phyloP scores from a whole-genome alignment of 2,329 filamentous ascomycete species.

The Aureobasidium sp. region DNA sequence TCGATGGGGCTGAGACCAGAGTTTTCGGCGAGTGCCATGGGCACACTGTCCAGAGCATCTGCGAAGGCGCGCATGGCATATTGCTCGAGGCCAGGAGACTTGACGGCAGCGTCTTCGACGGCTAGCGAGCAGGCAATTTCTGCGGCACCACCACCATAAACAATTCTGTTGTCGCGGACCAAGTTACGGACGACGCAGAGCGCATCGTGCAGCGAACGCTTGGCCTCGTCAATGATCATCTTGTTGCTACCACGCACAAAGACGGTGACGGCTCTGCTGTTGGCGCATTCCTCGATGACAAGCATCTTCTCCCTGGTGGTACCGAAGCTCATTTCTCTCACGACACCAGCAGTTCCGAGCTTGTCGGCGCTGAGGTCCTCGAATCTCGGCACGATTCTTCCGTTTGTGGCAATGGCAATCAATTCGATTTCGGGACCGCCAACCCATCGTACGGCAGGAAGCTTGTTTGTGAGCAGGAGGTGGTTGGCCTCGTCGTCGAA shows the following conservation, averaged over 20 bases:
- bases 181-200: conserved; percentile 96
- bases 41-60: conserved; percentile 85
- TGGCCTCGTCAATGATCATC: conserved; percentile 99
- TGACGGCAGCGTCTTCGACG: conserved; percentile 84
- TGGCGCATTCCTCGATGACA: conserved; percentile 98
- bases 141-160: conserved; percentile 93
- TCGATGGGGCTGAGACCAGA: conserved; percentile 93
- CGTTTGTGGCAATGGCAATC: conserved; percentile 97
- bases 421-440: conserved; percentile 96
- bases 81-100: conserved; percentile 93
- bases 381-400: conserved; percentile 93
- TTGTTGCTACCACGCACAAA: conserved; percentile 98
- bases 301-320: conserved; percentile 99
- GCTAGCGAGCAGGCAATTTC: conserved; percentile 96
- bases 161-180: conserved; percentile 90
- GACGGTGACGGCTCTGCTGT: conserved; percentile 90
- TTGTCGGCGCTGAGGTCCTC: conserved; percentile 89
- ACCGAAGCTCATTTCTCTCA: conserved; percentile 92
- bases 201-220: conserved; percentile 93
- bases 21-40: conserved; percentile 96
- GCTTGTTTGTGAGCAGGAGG: conserved; percentile 86
- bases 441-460: conserved; percentile 96
- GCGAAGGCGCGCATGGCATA: conserved; percentile 98
- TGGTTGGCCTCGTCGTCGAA: conserved; percentile 99
- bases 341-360: conserved; percentile 80